Evolutionary conservation across 148 eudicot genomes (phyloP).

Genomic region (Vaccinium myrtillus): DNA sequence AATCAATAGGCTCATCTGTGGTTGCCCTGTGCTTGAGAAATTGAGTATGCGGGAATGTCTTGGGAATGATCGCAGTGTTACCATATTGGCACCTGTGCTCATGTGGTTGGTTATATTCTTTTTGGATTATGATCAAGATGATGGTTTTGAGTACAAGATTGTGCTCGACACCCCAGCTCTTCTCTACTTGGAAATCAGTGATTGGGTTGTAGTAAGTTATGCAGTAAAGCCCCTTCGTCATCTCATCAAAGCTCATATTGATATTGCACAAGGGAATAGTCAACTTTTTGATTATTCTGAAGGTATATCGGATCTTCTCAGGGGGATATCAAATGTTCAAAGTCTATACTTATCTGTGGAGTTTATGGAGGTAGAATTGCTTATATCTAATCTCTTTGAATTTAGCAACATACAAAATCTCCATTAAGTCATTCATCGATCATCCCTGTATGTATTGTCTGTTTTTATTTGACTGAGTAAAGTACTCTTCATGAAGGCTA

Average conservation of each 20-base stretch:
- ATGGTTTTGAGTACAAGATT: background rate
- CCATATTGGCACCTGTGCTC: slow-evolving; percentile 7
- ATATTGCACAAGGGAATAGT: background rate
- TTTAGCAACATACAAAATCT: background rate
- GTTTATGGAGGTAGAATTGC: background rate
- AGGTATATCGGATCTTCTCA: background rate
- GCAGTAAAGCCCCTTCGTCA: background rate
- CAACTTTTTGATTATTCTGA: background rate
- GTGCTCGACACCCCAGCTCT: slow-evolving; percentile 9
- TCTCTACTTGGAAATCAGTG: background rate
- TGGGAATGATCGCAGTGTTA: background rate
- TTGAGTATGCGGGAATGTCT: background rate
- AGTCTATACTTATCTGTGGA: background rate
- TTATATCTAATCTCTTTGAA: background rate
- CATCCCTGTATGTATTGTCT: background rate
- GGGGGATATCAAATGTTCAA: background rate
- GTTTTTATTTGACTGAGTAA: background rate
- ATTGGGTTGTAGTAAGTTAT: background rate
- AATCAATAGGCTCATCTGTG: slow-evolving; percentile 11
- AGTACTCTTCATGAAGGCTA: background rate
- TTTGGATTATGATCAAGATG: no score
- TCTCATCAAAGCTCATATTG: slow-evolving; percentile 9
- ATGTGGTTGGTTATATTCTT: background rate
- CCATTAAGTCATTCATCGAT: background rate
- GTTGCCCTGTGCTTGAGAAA: slow-evolving; percentile 27